phyloP scores from a whole-genome alignment of 768 basidiomycete genomes.

The Cystofilobasidium macerans region DNA sequence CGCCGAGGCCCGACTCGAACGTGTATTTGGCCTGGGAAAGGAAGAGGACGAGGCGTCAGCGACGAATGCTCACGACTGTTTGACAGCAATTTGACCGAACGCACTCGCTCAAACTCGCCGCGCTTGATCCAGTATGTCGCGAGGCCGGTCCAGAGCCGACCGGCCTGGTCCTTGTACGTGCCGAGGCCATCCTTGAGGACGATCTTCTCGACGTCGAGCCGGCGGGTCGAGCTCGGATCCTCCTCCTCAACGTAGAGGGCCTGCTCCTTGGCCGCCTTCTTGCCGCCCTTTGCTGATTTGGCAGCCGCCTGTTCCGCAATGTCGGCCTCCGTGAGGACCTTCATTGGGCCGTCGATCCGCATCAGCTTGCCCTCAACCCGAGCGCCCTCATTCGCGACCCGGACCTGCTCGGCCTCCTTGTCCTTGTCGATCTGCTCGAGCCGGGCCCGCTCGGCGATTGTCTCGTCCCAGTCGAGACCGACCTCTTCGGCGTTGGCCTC shows the following conservation, averaged over 20 bases:
- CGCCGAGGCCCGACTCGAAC: constrained; percentile 74
- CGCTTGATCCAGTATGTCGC: constrained; percentile 99
- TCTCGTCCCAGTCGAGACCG: constrained; percentile 72
- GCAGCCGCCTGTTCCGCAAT: neutral
- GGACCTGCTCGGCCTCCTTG: constrained; percentile 32
- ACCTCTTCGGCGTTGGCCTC: constrained; percentile 86
- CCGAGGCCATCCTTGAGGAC: constrained; percentile 73
- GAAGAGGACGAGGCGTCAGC: neutral
- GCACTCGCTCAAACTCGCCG: constrained; percentile 66
- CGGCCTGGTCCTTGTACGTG: constrained; percentile 92
- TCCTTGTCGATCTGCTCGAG: constrained; percentile 35
- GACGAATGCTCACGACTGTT: no score
- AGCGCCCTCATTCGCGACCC: constrained; percentile 47
- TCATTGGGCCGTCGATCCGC: constrained; percentile 53
- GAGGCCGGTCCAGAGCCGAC: constrained; percentile 86
- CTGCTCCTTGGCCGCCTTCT: constrained; percentile 14
- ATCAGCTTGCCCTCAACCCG: constrained; percentile 55
- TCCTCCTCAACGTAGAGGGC: constrained; percentile 63
- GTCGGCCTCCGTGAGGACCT: constrained; percentile 43
- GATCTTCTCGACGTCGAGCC: constrained; percentile 76
- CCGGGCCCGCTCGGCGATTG: constrained; percentile 39
- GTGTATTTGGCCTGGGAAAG: constrained; percentile 56
- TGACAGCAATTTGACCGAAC: no score
- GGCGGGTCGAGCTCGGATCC: constrained; percentile 58
- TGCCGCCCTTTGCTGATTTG: constrained; percentile 3